Evolutionary conservation across 1,284 basidiomycete species (phyloP), one percentile per base, ranked within the genome.

Genomic region (Cystobasidiaceae sp.): DNA sequence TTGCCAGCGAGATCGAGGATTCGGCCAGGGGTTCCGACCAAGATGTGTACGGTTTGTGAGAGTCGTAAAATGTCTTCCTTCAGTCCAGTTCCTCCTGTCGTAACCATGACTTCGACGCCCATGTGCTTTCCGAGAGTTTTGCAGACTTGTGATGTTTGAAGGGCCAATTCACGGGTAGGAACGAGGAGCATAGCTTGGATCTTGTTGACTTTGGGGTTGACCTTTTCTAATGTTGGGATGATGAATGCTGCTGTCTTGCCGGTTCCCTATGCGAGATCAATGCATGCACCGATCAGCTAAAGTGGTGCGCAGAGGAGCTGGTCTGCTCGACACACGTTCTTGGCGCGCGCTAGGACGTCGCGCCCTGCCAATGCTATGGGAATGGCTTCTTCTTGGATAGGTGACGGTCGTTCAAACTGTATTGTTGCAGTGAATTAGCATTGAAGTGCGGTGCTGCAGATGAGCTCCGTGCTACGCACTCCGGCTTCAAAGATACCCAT

Each of bases 401-500:
- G 96, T 27, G 90, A 93, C 23, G 96, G 94, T 72, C 84, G 86
- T 79, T 98, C 96, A 77, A 97, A 98, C 70, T 72, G 66, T 46
- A n/a, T n/a, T 3, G 25, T 51, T 19, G 27, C 30, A 60, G 61
- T 13, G 23, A 17, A 13, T 32, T 17, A n/a, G 25, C 9, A 17
- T 15, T 34, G 41, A 27, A 9, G 13, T 2, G 17, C 51, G 17
- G 11, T 1, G 11, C 44, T 17, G 52, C 9, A 23, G n/a, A 25
- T 8, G 9, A 34, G 8, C 23, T 6, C 9, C 34, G 7, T 8
- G 23, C 17, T 8, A 62, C 68, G 30, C 37, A 71, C 70, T 63
- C 93, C 93, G 70, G 92, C 93, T 81, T 94, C 91, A 74, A 93
- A 96, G 75, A 96, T 93, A 67, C 89, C 89, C 89, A 91, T 90